Evolutionary conservation across 495 filamentous ascomycete species (phyloP).

Genomic region (Penicillium antarcticum): DNA sequence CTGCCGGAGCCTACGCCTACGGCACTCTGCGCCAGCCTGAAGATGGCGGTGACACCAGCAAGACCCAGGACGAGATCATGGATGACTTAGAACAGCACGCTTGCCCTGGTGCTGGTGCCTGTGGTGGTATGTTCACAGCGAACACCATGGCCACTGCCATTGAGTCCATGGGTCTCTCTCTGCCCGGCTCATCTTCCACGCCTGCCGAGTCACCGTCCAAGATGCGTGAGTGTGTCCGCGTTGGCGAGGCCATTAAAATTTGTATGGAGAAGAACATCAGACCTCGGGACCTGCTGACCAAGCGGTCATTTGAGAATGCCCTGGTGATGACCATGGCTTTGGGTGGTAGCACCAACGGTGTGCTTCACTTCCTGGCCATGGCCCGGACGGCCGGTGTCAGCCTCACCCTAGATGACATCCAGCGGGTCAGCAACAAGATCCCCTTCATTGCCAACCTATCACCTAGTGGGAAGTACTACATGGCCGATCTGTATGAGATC

Average conservation of each 20-base stretch:
- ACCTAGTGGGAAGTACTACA: slow-evolving; percentile 81
- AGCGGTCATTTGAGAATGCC: slow-evolving; percentile 87
- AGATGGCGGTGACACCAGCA: slow-evolving; percentile 53
- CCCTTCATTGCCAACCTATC: slow-evolving; percentile 93
- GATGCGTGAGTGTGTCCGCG: slow-evolving; percentile 85
- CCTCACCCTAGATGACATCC: slow-evolving; percentile 82
- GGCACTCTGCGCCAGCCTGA: slow-evolving; percentile 58
- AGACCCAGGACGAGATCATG: slow-evolving; percentile 74
- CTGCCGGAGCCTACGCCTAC: slow-evolving; percentile 82
- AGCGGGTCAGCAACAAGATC: slow-evolving; percentile 82
- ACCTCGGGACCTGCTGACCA: slow-evolving; percentile 80
- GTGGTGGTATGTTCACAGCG: slow-evolving; percentile 95
- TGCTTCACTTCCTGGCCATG: slow-evolving; percentile 94
- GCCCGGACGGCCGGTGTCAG: slow-evolving; percentile 83
- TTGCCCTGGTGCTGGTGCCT: slow-evolving; percentile 90
- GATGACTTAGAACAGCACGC: slow-evolving; percentile 81
- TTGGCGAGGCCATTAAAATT: slow-evolving; percentile 77
- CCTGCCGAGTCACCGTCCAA: slow-evolving; percentile 87
- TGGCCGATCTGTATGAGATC: slow-evolving; percentile 94
- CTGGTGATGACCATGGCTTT: slow-evolving; percentile 90
- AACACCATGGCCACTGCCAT: slow-evolving; percentile 98
- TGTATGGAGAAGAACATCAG: slow-evolving; percentile 87
- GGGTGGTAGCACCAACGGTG: slow-evolving; percentile 87
- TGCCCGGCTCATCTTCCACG: slow-evolving; percentile 88
- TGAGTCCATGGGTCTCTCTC: slow-evolving; percentile 88